Conservation (phyloP, 306 rosid species). For the Dalbergia cultrata region DNA sequence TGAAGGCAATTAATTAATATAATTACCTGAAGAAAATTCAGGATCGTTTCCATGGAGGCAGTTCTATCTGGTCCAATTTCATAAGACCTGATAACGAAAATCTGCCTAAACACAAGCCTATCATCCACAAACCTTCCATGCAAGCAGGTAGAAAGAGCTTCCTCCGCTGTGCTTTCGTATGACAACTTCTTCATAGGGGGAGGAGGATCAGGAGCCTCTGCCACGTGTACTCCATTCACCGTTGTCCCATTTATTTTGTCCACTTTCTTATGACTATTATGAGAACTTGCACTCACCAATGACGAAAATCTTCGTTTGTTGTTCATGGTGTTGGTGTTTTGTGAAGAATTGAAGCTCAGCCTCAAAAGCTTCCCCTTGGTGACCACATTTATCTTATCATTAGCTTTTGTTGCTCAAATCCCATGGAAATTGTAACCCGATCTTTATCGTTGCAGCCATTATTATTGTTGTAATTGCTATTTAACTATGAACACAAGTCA, state of each 20-base stretch:
- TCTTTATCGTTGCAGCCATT: not conserved
- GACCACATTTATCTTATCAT: not conserved
- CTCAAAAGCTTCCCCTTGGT: not conserved
- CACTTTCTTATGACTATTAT: not conserved
- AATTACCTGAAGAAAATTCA: constrained; percentile 69
- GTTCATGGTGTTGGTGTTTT: too few relatives aligned
- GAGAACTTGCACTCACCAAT: constrained; percentile 21
- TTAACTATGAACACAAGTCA: too few relatives aligned
- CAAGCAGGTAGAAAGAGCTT: constrained; percentile 50
- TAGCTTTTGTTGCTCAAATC: not conserved
- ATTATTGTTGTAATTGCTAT: too few relatives aligned
- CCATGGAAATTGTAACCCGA: not conserved
- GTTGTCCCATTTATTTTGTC: constrained; percentile 14
- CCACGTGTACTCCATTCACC: constrained; percentile 48
- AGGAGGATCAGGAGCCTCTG: constrained; percentile 8
- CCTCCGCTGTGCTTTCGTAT: constrained; percentile 38
- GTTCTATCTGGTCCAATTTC: constrained; percentile 71
- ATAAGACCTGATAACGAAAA: constrained; percentile 59
- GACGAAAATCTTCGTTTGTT: constrained; percentile 32
- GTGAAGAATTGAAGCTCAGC: not conserved
- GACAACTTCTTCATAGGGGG: not conserved
- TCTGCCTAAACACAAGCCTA: constrained; percentile 62
- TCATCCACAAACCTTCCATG: constrained; percentile 71
- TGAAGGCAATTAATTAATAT: not conserved
- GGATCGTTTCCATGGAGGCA: constrained; percentile 68